These are phyloP conservation scores for Stygiomarasmius scandens DNA, from an alignment of 1,284 basidiomycete species.

Conservation along the genomic window DNA sequence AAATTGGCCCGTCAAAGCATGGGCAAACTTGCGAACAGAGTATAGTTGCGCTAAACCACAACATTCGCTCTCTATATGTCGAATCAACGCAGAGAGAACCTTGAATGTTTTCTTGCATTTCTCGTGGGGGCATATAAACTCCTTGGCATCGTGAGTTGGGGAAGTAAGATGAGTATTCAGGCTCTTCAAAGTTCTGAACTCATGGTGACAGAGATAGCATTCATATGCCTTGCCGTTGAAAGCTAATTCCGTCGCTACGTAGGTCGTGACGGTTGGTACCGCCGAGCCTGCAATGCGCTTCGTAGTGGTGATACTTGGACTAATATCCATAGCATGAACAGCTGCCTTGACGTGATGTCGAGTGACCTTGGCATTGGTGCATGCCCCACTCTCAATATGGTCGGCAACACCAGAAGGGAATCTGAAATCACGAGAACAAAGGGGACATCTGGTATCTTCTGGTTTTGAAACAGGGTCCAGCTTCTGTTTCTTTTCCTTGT, in stretches of 20 bases:
- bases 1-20: constrained; percentile 6
- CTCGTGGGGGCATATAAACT: constrained; percentile 42
- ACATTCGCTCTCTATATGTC: constrained; percentile 42
- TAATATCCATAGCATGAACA: constrained; percentile 33
- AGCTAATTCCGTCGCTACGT: constrained; percentile 34
- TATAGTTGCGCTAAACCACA: constrained; percentile 36
- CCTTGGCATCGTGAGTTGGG: constrained; percentile 40
- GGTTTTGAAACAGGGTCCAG: too few species aligned
- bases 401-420: constrained; percentile 35
- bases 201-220: constrained; percentile 40
- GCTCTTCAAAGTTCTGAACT: constrained; percentile 30
- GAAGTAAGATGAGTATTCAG: constrained; percentile 46
- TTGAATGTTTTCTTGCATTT: constrained; percentile 38
- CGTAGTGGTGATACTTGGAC: constrained; percentile 35
- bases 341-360: constrained; percentile 38
- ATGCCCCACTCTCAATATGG: constrained; percentile 40
- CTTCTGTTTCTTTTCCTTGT: too few species aligned
- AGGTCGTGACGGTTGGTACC: constrained; percentile 19
- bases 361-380: constrained; percentile 30
- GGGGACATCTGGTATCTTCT: too few species aligned
- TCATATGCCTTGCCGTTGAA: constrained; percentile 42
- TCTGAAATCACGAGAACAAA: constrained; percentile 36
- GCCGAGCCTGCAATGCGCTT: constrained; percentile 26
- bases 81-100: constrained; percentile 40
- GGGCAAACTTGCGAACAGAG: constrained; percentile 23